Evolutionary conservation across 495 filamentous ascomycete genomes (phyloP).

Genomic region (Podospora appendiculata): DNA sequence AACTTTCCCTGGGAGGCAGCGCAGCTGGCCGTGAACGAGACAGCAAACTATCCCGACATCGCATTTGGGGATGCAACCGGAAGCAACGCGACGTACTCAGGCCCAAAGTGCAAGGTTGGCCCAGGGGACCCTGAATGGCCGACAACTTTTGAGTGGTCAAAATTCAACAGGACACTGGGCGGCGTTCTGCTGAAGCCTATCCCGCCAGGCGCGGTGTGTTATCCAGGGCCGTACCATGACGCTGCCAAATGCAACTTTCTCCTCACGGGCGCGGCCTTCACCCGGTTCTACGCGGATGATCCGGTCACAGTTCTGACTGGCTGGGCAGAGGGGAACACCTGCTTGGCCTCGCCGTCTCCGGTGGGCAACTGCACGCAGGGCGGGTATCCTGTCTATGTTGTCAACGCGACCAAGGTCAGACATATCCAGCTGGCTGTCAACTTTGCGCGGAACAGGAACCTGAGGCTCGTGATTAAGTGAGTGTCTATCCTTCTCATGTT

Average conservation of each 20-base stretch:
- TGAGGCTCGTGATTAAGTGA: conserved; percentile 52
- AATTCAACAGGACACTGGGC: conserved; percentile 35
- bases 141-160: conserved; percentile 28
- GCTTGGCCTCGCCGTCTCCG: conserved; percentile 10
- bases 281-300: conserved; percentile 27
- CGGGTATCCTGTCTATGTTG: conserved; percentile 49
- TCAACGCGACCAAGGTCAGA: conserved; percentile 45
- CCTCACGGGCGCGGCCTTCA: conserved; percentile 8
- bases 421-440: conserved; percentile 50
- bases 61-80: conserved; percentile 23
- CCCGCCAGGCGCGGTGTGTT: conserved; percentile 44
- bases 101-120: conserved; percentile 36
- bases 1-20: conserved; percentile 21
- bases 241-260: conserved; percentile 27
- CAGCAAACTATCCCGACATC: conserved; percentile 22
- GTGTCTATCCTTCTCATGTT: not conserved
- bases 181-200: conserved; percentile 42
- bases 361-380: conserved; percentile 43
- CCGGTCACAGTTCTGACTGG: conserved; percentile 24
- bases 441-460: conserved; percentile 49
- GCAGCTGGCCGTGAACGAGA: conserved; percentile 23
- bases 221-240: conserved; percentile 37
- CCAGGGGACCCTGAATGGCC: conserved; percentile 45
- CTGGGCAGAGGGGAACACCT: conserved; percentile 29
- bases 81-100: not conserved